Percentiles rank a stretch among this genome's conserved stretches.
These are phyloP conservation scores for Eucalyptus sp. DNA, from an alignment of 345 rosid genomes.

Conservation along the genomic window DNA sequence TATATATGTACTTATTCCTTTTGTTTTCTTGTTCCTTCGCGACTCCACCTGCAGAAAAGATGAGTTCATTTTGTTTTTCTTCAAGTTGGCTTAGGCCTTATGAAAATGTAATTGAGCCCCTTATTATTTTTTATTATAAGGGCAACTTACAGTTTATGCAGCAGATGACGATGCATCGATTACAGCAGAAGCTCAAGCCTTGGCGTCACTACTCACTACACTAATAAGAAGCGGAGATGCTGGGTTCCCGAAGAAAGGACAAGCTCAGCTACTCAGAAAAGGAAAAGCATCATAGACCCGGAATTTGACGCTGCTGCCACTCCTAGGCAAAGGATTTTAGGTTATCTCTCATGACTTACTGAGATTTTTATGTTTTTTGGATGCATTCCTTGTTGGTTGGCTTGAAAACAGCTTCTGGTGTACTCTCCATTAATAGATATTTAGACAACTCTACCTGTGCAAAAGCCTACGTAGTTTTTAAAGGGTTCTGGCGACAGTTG, in stretches of 20 bases:
- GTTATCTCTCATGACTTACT: slow-evolving; percentile 76
- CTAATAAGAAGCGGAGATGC: slow-evolving; percentile 14
- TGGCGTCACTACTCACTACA: slow-evolving; percentile 1
- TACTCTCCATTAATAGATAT: neutral
- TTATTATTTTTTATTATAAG: too few relatives aligned
- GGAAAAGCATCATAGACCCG: slow-evolving; percentile 52
- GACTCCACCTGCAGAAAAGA: too few relatives aligned
- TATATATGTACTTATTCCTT: too few relatives aligned
- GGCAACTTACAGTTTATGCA: neutral
- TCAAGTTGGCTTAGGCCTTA: too few relatives aligned
- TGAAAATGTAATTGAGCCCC: too few relatives aligned
- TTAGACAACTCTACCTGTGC: neutral
- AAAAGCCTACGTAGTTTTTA: neutral
- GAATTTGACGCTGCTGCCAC: slow-evolving; percentile 76
- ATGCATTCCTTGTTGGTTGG: neutral
- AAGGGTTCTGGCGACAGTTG: neutral
- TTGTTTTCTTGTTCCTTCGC: too few relatives aligned
- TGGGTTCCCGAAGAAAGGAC: slow-evolving; percentile 54
- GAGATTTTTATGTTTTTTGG: neutral
- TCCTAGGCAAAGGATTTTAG: slow-evolving; percentile 72
- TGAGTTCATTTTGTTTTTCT: too few relatives aligned
- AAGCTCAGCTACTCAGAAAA: slow-evolving; percentile 51
- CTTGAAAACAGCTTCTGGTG: neutral
- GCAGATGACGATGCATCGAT: neutral
- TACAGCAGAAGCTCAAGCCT: neutral